Base-by-base conservation (phyloP, 2,329 filamentous ascomycete genomes). In the Monosporascus ibericus region DNA sequence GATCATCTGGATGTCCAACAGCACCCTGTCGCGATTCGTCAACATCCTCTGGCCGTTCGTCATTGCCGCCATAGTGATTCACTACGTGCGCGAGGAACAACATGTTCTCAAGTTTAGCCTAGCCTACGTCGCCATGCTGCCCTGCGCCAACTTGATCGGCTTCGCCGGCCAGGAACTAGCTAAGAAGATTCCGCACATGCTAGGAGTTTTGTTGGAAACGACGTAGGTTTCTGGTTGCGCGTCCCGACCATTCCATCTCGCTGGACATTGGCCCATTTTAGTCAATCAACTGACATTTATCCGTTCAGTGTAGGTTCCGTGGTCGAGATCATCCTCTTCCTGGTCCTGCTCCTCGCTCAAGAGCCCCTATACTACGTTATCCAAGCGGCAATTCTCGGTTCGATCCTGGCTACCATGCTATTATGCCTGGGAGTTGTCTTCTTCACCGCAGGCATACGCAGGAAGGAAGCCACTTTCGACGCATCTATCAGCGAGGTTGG, bases 241-340 rank as follows among this genome's bases (percentile, higher is more conserved):
- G 71, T 7, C 53, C 75, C 18, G 24, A 27, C 11, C 15, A 48
- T 34, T 44, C 1, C 20, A 38, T 11, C 15, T 9, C 18, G 22
- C 37, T 30, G 14, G 57, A 61, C 24, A 64, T 48, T 2, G 24
- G 34, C 15, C 1, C 20, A n/a, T 17, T 30, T 27, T n/a, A n/a
- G 30, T 11, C 7, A 39, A 5, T 17, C 15, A 47, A 56, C 46
- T 44, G 48, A 14, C 46, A n/a, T 5, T 5, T 48, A 38, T 44
- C 20, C 1, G 34, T 49, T n/a, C 44, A 76, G 74, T 0, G 67
- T 91, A 49, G 88, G 87, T 2, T 88, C 87, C 1, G 71, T 91
- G 9, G 88, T 94, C 49, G 90, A 95, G 65, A 86, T 95, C 52
- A 81, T 95, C 47, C 73, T 95, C 30, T 94, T 95, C 70, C 86